Conservation (phyloP, 768 basidiomycete genomes). For the Lactarius vividus region DNA sequence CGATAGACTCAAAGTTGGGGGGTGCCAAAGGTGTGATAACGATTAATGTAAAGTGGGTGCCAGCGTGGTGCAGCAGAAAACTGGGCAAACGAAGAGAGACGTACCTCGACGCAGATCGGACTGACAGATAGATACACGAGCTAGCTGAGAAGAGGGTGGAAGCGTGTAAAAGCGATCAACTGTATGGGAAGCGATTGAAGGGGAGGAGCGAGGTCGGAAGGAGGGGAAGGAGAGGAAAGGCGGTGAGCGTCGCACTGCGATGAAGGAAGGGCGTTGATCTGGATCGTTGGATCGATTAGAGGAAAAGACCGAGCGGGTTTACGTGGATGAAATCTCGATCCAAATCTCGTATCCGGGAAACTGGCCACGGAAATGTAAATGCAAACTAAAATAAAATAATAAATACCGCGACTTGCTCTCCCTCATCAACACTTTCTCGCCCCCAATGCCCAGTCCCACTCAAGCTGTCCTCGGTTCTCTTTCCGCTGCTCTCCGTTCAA, state of each 20-base stretch:
- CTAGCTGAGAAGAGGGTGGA: neutral
- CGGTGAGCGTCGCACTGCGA: neutral
- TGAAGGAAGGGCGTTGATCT: slow-evolving; percentile 12
- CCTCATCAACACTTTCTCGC: slow-evolving; percentile 13
- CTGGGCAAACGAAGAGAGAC: neutral
- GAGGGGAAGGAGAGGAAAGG: slow-evolving; percentile 13
- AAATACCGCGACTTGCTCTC: slow-evolving; percentile 9
- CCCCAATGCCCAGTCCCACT: slow-evolving; percentile 2
- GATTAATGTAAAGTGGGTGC: neutral
- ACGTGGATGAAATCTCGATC: slow-evolving; percentile 22
- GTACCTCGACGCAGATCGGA: neutral
- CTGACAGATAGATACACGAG: neutral
- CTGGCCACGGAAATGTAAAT: neutral
- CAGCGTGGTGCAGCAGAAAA: neutral
- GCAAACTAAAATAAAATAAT: slow-evolving; percentile 2
- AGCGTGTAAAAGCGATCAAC: neutral
- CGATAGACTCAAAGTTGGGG: neutral
- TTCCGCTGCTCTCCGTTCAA: slow-evolving; percentile 19
- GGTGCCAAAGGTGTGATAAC: neutral
- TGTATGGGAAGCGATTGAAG: neutral
- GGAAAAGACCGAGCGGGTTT: slow-evolving; percentile 26
- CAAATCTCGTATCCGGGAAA: neutral
- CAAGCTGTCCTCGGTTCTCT: slow-evolving; percentile 22
- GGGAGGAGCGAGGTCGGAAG: neutral
- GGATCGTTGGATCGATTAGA: slow-evolving; percentile 7